Percentiles rank a stretch among this genome's conserved stretches.
Conservation (phyloP, 2,329 filamentous ascomycete species). For the Trichoderma aggressivum region DNA sequence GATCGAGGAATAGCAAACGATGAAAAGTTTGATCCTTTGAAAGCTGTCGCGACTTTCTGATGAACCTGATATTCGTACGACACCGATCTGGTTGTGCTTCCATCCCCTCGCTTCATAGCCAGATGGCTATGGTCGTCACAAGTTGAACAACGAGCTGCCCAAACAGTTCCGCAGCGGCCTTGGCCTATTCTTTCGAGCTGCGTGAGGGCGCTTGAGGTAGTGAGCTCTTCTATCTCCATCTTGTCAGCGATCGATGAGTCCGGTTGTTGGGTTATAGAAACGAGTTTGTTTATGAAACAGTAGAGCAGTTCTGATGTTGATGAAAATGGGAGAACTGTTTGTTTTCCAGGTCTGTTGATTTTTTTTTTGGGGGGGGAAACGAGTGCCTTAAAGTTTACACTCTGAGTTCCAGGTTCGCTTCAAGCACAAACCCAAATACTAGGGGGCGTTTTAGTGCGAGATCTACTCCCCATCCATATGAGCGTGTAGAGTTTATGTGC, state of each 20-base stretch:
- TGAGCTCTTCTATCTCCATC: not conserved
- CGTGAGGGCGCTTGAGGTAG: not conserved
- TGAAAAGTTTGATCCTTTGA: not conserved
- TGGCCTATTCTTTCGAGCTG: constrained; percentile 22
- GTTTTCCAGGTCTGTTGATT: not conserved
- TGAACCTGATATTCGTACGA: constrained; percentile 23
- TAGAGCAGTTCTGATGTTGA: not conserved
- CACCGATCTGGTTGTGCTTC: constrained; percentile 18
- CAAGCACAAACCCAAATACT: not conserved
- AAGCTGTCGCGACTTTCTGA: not conserved
- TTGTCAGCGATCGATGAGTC: not conserved
- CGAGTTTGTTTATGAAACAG: no score
- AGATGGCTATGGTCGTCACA: not conserved
- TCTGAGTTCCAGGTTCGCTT: not conserved
- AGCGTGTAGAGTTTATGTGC: not conserved
- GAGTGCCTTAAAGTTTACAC: no score
- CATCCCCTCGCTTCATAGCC: constrained; percentile 24
- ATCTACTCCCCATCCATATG: no score
- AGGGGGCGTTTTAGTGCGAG: not conserved
- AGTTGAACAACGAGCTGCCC: constrained; percentile 3
- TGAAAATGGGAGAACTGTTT: not conserved
- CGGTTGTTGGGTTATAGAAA: no score
- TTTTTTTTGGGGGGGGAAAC: not conserved
- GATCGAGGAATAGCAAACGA: not conserved
- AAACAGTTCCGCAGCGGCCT: constrained; percentile 19